These are phyloP conservation scores for Trichaptum fuscoviolaceum DNA, from an alignment of 768 basidiomycete species.

Conservation along the genomic window DNA sequence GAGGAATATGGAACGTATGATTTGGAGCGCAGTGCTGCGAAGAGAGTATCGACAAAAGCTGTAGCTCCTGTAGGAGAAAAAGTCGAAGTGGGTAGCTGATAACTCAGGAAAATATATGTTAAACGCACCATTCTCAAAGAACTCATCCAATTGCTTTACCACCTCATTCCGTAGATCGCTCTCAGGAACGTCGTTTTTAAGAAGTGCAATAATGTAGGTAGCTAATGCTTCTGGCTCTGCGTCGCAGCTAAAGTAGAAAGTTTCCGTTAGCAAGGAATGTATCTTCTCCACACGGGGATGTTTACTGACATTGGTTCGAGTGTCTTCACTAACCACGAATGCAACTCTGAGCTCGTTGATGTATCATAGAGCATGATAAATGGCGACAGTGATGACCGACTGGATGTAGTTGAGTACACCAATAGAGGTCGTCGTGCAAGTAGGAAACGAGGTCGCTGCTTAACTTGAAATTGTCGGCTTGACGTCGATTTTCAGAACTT, in stretches of 20 bases:
- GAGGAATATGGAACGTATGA: conserved; percentile 75
- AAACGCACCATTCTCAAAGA: conserved; percentile 79
- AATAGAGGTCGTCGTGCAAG: background rate
- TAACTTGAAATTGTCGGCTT: background rate
- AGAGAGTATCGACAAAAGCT: conserved; percentile 79
- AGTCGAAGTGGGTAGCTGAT: conserved; percentile 13
- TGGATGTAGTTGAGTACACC: background rate
- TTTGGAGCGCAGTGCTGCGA: conserved; percentile 78
- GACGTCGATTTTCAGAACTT: conserved; percentile 1
- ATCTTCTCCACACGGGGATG: conserved; percentile 10
- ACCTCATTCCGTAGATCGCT: conserved; percentile 79
- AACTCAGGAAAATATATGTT: background rate
- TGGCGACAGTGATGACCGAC: background rate
- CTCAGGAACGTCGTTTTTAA: conserved; percentile 86
- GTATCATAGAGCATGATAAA: conserved; percentile 63
- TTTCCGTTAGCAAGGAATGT: conserved; percentile 5
- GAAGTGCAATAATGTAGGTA: conserved; percentile 89
- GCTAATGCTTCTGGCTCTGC: conserved; percentile 92
- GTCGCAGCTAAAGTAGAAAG: conserved; percentile 66
- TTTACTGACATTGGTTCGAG: conserved; percentile 82
- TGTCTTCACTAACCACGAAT: conserved; percentile 82
- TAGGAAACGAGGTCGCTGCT: background rate
- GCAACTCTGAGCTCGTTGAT: conserved; percentile 59
- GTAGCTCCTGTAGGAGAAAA: conserved; percentile 43
- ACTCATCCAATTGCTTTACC: conserved; percentile 76